Conservation (phyloP, 192 early-diverging fungal genomes). For the Umbelopsis vinacea region DNA sequence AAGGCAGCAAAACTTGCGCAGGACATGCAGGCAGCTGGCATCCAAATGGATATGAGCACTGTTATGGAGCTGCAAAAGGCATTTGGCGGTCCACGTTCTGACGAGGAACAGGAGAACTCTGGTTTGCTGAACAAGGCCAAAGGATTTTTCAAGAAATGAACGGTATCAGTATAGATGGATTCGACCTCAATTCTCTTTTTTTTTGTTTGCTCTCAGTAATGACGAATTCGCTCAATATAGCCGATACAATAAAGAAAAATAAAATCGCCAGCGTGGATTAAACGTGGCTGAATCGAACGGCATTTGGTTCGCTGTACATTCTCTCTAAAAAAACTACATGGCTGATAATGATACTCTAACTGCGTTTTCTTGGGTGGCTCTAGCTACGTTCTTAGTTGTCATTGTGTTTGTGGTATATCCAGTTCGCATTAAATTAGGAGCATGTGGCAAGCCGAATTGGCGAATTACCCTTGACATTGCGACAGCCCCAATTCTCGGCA, state of each 20-base stretch:
- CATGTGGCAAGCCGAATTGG: conserved; percentile 26
- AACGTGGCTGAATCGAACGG: background rate
- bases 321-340: background rate
- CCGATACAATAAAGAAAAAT: background rate
- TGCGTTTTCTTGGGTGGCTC: conserved; percentile 62
- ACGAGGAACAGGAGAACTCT: conserved; percentile 8
- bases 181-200: background rate
- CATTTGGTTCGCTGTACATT: background rate
- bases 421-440: conserved; percentile 46
- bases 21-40: conserved; percentile 34
- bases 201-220: background rate
- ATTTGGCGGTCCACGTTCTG: conserved; percentile 12
- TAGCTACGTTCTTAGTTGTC: conserved; percentile 62
- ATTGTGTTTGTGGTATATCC: conserved; percentile 67
- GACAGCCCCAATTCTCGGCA: conserved; percentile 70
- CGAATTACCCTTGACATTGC: conserved; percentile 64
- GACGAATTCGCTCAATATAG: background rate
- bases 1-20: conserved; percentile 19
- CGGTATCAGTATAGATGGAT: background rate
- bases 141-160: conserved; percentile 38
- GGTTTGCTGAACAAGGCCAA: conserved; percentile 35
- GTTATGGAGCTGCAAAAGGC: conserved; percentile 31
- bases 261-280: background rate
- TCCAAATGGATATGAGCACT: conserved; percentile 34
- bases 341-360: conserved; percentile 23